phyloP scores from a whole-genome alignment of 768 basidiomycete genomes.

The Hypsizygus marmoreus region DNA sequence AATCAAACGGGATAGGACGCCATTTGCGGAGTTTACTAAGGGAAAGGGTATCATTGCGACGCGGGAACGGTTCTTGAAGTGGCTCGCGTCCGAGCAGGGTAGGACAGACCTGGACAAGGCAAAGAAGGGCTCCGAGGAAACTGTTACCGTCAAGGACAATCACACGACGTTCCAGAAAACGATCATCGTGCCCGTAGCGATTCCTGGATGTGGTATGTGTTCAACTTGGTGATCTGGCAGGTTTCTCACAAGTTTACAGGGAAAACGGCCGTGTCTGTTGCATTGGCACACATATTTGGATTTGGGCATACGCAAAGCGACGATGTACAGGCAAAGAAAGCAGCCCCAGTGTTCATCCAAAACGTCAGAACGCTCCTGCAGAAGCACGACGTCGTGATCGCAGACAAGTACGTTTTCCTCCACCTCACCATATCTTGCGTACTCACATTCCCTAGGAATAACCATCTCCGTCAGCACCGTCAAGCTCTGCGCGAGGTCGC shows the following conservation, averaged over 20 bases:
- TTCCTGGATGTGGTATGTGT: constrained; percentile 88
- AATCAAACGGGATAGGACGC: constrained; percentile 58
- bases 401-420: constrained; percentile 72
- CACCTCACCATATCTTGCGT: neutral
- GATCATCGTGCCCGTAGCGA: constrained; percentile 83
- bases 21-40: constrained; percentile 65
- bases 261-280: constrained; percentile 85
- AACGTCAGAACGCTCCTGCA: constrained; percentile 68
- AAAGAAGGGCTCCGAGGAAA: constrained; percentile 32
- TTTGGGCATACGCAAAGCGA: constrained; percentile 96
- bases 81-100: constrained; percentile 56
- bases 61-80: constrained; percentile 76
- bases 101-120: constrained; percentile 30
- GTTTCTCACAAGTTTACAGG: constrained; percentile 44
- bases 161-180: constrained; percentile 61
- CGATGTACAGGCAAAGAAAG: constrained; percentile 77
- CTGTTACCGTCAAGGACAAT: constrained; percentile 25
- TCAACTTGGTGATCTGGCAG: neutral
- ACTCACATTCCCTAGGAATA: constrained; percentile 58
- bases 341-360: constrained; percentile 67
- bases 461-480: constrained; percentile 86
- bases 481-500: constrained; percentile 60
- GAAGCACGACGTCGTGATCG: constrained; percentile 78
- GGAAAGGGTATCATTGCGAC: constrained; percentile 86
- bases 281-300: constrained; percentile 75